Conservation (phyloP, 2,329 filamentous ascomycete species). For the Keithomyces neogunnii region DNA sequence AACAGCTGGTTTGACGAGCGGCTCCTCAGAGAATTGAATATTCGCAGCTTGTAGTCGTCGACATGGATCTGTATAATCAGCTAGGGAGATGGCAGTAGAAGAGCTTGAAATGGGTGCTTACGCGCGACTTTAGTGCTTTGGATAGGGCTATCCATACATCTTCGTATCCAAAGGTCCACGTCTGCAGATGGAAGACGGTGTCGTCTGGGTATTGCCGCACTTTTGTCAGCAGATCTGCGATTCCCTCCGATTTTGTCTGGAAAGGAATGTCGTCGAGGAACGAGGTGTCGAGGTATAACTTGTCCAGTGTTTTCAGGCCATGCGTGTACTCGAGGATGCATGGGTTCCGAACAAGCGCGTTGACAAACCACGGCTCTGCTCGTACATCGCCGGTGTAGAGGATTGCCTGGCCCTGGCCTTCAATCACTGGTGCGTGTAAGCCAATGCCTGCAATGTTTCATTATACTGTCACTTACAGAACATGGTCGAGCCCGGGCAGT, state of each 20-base stretch:
- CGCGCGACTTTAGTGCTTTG: constrained; percentile 56
- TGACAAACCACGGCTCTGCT: constrained; percentile 80
- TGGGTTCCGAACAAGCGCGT: constrained; percentile 62
- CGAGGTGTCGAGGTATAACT: constrained; percentile 84
- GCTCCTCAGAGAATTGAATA: constrained; percentile 58
- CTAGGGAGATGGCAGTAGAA: constrained; percentile 7
- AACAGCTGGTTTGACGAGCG: constrained; percentile 31
- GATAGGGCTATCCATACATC: constrained; percentile 83
- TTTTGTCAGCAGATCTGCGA: constrained; percentile 64
- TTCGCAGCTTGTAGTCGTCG: constrained; percentile 66
- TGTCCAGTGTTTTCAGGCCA: constrained; percentile 61
- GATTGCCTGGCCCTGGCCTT: constrained; percentile 61
- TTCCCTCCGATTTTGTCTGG: constrained; percentile 62
- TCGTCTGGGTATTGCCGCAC: constrained; percentile 59
- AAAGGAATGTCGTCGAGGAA: constrained; percentile 45
- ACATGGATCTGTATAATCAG: constrained; percentile 58
- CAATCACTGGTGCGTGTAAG: constrained; percentile 50
- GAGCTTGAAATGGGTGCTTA: constrained; percentile 19
- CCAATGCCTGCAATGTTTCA: not conserved
- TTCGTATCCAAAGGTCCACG: constrained; percentile 88
- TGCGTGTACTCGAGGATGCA: constrained; percentile 64
- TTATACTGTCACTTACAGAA: constrained; percentile 45
- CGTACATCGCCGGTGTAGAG: constrained; percentile 87
- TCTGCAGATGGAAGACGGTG: constrained; percentile 74
- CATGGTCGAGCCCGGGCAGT: constrained; percentile 86